phyloP scores from a whole-genome alignment of 2,329 filamentous ascomycete genomes.

The Catunica adiposa region DNA sequence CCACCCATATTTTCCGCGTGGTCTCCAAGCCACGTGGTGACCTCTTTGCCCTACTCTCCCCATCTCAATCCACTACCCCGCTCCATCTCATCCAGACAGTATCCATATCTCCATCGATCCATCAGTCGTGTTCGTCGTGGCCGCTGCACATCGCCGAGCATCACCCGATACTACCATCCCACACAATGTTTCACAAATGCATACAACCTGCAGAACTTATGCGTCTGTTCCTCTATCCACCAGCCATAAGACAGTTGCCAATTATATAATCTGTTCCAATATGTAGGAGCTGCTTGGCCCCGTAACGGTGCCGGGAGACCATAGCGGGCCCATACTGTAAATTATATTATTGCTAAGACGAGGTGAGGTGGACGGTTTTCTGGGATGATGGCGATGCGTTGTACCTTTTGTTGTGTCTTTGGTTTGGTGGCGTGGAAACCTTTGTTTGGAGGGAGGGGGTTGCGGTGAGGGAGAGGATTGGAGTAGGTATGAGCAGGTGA shows the following conservation, averaged over 20 bases:
- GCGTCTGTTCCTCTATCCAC: background rate
- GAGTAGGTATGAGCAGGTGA: background rate
- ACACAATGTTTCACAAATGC: background rate
- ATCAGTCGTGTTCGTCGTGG: background rate
- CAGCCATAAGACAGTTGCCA: background rate
- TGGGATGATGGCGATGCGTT: background rate
- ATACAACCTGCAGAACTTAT: background rate
- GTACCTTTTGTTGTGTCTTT: background rate
- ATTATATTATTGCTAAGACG: background rate
- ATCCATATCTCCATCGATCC: background rate
- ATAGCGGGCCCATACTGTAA: background rate
- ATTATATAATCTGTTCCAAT: background rate
- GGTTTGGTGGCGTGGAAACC: background rate
- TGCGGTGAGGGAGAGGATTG: background rate
- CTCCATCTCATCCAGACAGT: background rate
- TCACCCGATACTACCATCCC: background rate
- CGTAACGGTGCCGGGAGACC: too few relatives aligned
- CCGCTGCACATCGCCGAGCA: background rate
- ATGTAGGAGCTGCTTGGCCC: background rate
- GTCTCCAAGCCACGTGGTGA: too few relatives aligned
- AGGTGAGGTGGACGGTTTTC: background rate
- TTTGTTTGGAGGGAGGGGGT: background rate
- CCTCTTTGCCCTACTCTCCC: too few relatives aligned
- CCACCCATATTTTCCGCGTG: too few relatives aligned
- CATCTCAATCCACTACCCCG: too few relatives aligned